These are phyloP conservation scores for Phytophthora pluvialis DNA, from an alignment of 352 stramenopile species.

Conservation along the genomic window DNA sequence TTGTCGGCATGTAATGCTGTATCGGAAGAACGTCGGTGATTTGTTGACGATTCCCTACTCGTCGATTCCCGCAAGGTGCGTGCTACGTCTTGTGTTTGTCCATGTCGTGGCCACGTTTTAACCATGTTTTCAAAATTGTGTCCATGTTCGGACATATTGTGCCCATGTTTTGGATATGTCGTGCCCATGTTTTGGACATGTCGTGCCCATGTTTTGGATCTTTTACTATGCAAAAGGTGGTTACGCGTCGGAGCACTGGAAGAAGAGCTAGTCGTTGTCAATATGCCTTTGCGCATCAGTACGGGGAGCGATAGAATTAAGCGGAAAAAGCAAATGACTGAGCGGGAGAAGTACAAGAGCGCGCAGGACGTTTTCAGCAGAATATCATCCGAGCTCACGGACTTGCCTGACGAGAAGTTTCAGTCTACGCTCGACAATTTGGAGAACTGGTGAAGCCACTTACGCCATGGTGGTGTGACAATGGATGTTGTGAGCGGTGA, in stretches of 20 bases:
- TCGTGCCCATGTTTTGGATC: no score
- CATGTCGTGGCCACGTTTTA: conserved; percentile 4
- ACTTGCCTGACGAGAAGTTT: not conserved
- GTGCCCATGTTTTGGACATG: not conserved
- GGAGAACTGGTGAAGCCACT: not conserved
- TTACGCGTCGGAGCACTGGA: not conserved
- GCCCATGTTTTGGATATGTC: not conserved
- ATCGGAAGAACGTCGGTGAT: not conserved
- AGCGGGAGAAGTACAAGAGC: conserved; percentile 14
- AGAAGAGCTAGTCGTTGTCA: not conserved
- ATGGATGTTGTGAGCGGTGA: not conserved
- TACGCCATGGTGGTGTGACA: not conserved
- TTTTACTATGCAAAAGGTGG: no score
- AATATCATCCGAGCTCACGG: not conserved
- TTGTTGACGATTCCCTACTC: not conserved
- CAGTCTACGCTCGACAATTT: not conserved
- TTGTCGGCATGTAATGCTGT: not conserved
- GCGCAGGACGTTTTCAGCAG: conserved; percentile 4
- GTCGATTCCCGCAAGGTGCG: not conserved
- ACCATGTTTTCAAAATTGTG: not conserved
- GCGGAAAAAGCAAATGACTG: not conserved
- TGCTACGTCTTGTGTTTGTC: not conserved
- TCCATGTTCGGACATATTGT: not conserved
- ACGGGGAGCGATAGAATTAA: not conserved
- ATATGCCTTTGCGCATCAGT: not conserved